Evolutionary conservation across 2,329 filamentous ascomycete genomes (phyloP).

Genomic region (Chaetothyriales sp.): DNA sequence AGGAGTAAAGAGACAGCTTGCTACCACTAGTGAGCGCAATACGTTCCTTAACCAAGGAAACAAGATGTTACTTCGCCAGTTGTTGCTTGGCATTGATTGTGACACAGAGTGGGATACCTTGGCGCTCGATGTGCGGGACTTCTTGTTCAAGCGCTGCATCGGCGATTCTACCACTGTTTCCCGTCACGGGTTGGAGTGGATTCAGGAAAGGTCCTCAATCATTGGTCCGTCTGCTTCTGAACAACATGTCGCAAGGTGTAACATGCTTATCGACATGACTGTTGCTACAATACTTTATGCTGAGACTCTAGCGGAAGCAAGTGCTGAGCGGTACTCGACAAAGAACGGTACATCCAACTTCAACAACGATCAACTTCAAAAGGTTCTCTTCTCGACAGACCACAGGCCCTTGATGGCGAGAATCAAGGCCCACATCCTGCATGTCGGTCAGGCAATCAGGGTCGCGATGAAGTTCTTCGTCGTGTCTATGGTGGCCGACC

Average conservation of each 20-base stretch:
- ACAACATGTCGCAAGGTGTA: constrained; percentile 35
- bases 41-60: constrained; percentile 29
- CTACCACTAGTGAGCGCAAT: constrained; percentile 25
- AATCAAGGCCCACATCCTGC: constrained; percentile 26
- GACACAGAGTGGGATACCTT: constrained; percentile 40
- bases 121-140: constrained; percentile 32
- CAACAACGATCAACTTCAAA: neutral
- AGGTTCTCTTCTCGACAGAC: constrained; percentile 8
- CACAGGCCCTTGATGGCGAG: constrained; percentile 20
- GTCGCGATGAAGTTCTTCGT: constrained; percentile 36
- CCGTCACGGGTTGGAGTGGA: constrained; percentile 13
- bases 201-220: neutral
- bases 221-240: constrained; percentile 22
- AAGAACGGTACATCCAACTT: neutral
- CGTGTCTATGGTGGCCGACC: constrained; percentile 38
- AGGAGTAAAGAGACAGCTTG: constrained; percentile 16
- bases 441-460: constrained; percentile 23
- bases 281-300: constrained; percentile 3
- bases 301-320: neutral
- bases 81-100: constrained; percentile 37
- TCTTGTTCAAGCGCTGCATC: constrained; percentile 34
- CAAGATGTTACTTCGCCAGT: constrained; percentile 33
- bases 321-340: neutral
- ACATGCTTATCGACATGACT: constrained; percentile 32
- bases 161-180: constrained; percentile 26